phyloP scores from a whole-genome alignment of 1,284 basidiomycete species.

The Rugosomyces carneus region DNA sequence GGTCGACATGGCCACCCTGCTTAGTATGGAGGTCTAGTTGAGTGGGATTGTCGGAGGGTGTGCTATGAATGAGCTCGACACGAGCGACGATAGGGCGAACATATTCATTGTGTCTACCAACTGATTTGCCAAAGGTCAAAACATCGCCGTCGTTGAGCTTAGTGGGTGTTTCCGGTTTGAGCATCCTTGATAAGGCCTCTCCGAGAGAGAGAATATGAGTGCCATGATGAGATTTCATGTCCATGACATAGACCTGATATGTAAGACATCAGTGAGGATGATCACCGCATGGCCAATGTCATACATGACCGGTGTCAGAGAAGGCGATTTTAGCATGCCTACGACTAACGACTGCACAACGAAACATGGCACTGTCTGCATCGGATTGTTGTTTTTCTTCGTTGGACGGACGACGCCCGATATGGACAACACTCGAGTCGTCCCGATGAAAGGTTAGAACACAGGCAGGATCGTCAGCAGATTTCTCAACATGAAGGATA shows the following conservation, averaged over 20 bases:
- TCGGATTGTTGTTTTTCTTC: constrained; percentile 28
- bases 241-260: constrained; percentile 48
- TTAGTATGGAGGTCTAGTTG: constrained; percentile 27
- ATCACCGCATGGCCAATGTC: constrained; percentile 18
- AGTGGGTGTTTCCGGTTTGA: constrained; percentile 42
- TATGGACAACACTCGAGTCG: constrained; percentile 39
- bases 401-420: constrained; percentile 47
- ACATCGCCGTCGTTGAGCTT: constrained; percentile 56
- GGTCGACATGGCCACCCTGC: constrained; percentile 9
- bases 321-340: constrained; percentile 62
- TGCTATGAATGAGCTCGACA: constrained; percentile 45
- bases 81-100: constrained; percentile 56
- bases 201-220: constrained; percentile 49
- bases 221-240: constrained; percentile 58
- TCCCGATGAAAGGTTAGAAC: constrained; percentile 38
- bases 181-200: constrained; percentile 35
- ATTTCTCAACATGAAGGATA: constrained; percentile 41
- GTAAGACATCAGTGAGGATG: constrained; percentile 15
- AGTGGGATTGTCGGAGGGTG: constrained; percentile 15
- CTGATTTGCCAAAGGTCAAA: constrained; percentile 68
- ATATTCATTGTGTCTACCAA: constrained; percentile 49
- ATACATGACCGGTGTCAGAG: constrained; percentile 51
- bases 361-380: constrained; percentile 41
- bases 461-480: constrained; percentile 29
- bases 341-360: constrained; percentile 60